Conservation (phyloP, 345 rosid genomes). For the Fremontodendron californicum region DNA sequence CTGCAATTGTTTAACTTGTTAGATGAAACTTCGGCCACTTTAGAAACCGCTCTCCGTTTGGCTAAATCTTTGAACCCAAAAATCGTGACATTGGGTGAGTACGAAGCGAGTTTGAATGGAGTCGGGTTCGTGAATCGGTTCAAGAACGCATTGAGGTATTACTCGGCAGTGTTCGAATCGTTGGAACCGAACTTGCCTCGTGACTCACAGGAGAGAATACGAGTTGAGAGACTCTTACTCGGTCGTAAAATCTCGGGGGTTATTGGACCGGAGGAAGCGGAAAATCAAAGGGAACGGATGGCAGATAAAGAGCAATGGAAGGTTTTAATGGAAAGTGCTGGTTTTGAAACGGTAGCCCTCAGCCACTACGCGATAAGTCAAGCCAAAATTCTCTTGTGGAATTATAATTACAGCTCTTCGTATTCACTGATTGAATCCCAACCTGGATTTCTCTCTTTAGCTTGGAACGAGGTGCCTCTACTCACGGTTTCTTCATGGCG, state of each 20-base stretch:
- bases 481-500: slow-evolving; percentile 92
- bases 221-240: slow-evolving; percentile 54
- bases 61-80: slow-evolving; percentile 60
- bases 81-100: slow-evolving; percentile 76
- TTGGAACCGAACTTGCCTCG: slow-evolving; percentile 64
- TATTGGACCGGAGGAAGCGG: slow-evolving; percentile 49
- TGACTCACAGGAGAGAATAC: slow-evolving; percentile 53
- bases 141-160: slow-evolving; percentile 56
- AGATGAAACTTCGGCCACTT: slow-evolving; percentile 45
- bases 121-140: slow-evolving; percentile 52
- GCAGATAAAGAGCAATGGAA: slow-evolving; percentile 73
- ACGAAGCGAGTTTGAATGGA: slow-evolving; percentile 67
- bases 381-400: slow-evolving; percentile 68
- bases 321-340: slow-evolving; percentile 59
- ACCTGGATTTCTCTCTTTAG: slow-evolving; percentile 70
- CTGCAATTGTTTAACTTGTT: slow-evolving; percentile 67
- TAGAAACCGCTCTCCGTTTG: slow-evolving; percentile 54
- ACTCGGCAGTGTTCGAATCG: slow-evolving; percentile 71
- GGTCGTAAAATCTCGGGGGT: slow-evolving; percentile 59
- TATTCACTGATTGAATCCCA: slow-evolving; percentile 57
- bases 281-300: slow-evolving; percentile 51
- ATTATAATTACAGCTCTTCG: slow-evolving; percentile 53
- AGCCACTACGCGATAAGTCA: slow-evolving; percentile 86
- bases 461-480: slow-evolving; percentile 74
- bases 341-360: slow-evolving; percentile 56